Base-by-base conservation (phyloP, 2,329 filamentous ascomycete species). In the Akanthomyces lecanii region DNA sequence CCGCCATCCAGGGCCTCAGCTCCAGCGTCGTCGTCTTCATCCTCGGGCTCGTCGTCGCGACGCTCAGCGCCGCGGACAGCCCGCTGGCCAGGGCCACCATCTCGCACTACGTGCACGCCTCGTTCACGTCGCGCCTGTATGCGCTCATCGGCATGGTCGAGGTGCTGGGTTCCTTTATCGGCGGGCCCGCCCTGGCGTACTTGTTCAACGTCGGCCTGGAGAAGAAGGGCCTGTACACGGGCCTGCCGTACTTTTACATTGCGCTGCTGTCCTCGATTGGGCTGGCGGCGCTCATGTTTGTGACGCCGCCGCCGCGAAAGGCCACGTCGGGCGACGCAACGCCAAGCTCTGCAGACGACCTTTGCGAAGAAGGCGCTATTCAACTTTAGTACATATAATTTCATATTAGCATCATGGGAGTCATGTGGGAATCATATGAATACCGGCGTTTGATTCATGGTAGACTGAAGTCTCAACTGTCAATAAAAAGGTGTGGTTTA, bases 221-320 rank as follows among this genome's bases (percentile, higher is more conserved):
- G 54, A 68, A 59, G 57, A 75, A 72, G 62, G 76, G 76, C 0
- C 21, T 71, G 1, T 75, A 72, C 72, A 76, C 69, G 40, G 77
- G 77, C 0, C 33, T 78, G 62, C 77, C 77, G 5, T 79, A 74
- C 72, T 72, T 77, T 53, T 79, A 79, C 55, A 65, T 78, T 18
- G 70, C 71, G 0, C 63, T 72, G 14, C 65, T 78, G 5, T 74
- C 68, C 7, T 55, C 52, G 1, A 1, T 74, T 1, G 67, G 74
- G 6, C 69, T 72, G 63, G 57, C 69, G 2, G 73, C 72, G 0
- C 59, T 72, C 50, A 60, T 65, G 14, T 72, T 77, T 54, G 74
- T 78, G 3, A 66, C 66, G 14, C 70, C 72, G 42, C 77, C 77
- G 18, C 18, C 40, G 25, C 18, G 11, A 8, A 36, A 47, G n/a